Evolutionary conservation across 1,284 basidiomycete genomes (phyloP), one percentile per base, ranked within the genome.

Genomic region (Leucoagaricus sp.): DNA sequence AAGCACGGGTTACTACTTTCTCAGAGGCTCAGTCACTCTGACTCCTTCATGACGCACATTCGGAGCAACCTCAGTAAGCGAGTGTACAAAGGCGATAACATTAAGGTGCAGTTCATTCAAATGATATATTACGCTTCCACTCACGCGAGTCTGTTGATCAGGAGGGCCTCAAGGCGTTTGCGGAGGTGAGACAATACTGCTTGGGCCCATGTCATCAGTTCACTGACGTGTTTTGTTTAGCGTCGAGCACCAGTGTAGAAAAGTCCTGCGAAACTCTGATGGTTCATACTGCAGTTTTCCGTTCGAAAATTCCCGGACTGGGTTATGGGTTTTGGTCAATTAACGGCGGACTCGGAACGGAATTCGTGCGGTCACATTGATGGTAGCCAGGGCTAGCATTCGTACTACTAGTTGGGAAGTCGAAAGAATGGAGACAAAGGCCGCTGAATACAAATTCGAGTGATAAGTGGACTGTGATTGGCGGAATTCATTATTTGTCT

Each of bases 71-170:
- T 84, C 61, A 85, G 80, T 62, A 76, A 76, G 59, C 75, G 81
- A 17, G 72, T 85, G n/a, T 91, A 85, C 64, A 72, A 70, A 1
- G 87, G 91, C 29, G 74, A 78, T 40, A 94, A 95, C 65, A 86
- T 94, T 66, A 86, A 87, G 75, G 88, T 82, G 50, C 53, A 68
- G 58, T 40, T 47, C 47, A 26, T 15, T 15, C 53, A 36, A 38
- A 21, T 58, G 55, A 45, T 46, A 12, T 26, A 36, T 31, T 55
- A 31, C 59, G 19, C 40, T 55, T 17, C 46, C 40, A 44, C 54
- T 36, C 26, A 38, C 5, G 10, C 29, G 19, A 29, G 47, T 8
- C 4, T 42, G 12, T 52, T 54, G 58, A 60, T 15, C 51, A 78
- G 76, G 77, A 77, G 65, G 78, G 77, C 19, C 61, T 82, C 53